Evolutionary conservation across 2,329 filamentous ascomycete species (phyloP), one percentile per base, ranked within the genome.

Genomic region (Cryphonectria naterciae): DNA sequence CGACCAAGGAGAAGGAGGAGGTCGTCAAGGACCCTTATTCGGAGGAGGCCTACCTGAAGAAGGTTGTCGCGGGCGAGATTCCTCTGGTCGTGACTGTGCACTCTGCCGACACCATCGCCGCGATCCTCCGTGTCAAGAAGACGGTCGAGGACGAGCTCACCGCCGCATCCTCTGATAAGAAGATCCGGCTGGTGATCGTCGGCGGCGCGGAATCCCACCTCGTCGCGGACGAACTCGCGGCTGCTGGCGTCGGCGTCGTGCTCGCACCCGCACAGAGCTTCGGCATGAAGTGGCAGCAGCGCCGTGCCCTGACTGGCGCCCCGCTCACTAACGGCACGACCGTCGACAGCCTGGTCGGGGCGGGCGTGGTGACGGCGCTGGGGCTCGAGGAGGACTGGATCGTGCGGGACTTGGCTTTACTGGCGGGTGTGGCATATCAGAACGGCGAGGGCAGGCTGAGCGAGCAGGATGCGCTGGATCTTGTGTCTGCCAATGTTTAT

Each of bases 291-390:
- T 92, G 90, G 90, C 89, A 91, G 73, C 82, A 90, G 78, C 86
- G 88, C 0, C 86, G 89, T 1, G 85, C 88, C 0, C 81, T 92
- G 15, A 86, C 88, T 0, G 90, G 90, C 1, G 89, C 90, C 6
- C 90, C 90, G 1, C 82, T 92, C 0, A 90, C 89, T 0, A 90
- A 91, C 74, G 89, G 89, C 37, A 92, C 90, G 0, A 85, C 85
- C 0, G 80, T 90, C 5, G 88, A 92, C 72, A 78, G 76, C 17
- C 83, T 92, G 1, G 74, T 90, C 0, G 84, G 85, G 10, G 89
- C 89, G 0, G 89, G 89, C 1, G 89, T 92, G 0, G 76, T 80
- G 3, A 83, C 86, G 0, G 90, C 85, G 0, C 84, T 92, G 35
- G 87, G 89, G 0, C 82, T 90, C 5, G 82, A 85, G 58, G 88